A percentile compares a stretch with the other conserved stretches of the same genome.
Conservation (phyloP, 129 eudicot genomes). For the Cynara cardunculus region DNA sequence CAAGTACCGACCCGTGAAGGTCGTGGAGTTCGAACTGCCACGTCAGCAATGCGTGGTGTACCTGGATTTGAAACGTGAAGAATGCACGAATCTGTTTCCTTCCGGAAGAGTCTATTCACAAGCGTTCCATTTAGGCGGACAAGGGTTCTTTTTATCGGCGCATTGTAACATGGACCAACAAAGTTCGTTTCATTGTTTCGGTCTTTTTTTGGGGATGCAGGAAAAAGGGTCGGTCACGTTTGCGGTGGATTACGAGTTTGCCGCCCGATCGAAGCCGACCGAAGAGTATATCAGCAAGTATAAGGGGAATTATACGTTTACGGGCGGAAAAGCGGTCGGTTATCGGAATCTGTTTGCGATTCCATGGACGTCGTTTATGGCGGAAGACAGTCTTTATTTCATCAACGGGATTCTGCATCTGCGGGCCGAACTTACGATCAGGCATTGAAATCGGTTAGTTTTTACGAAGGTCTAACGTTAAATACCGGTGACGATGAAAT, state of each 20-base stretch:
- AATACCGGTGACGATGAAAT: background rate
- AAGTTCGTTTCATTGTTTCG: conserved; percentile 76
- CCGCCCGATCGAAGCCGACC: conserved; percentile 67
- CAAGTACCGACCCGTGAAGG: conserved; percentile 82
- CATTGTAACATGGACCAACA: conserved; percentile 86
- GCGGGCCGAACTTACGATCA: conserved; percentile 75
- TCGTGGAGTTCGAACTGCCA: conserved; percentile 73
- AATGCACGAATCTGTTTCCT: conserved; percentile 59
- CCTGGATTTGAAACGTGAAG: conserved; percentile 66
- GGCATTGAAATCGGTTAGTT: conserved; percentile 30
- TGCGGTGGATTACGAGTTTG: conserved; percentile 81
- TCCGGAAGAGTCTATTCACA: conserved; percentile 78
- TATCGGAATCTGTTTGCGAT: conserved; percentile 67
- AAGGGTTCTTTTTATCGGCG: conserved; percentile 76
- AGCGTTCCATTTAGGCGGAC: conserved; percentile 79
- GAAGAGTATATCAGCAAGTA: conserved; percentile 74
- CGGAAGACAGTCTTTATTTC: conserved; percentile 64
- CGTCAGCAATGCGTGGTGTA: conserved; percentile 81
- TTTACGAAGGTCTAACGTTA: background rate
- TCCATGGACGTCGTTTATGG: conserved; percentile 74
- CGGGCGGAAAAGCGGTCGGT: conserved; percentile 86
- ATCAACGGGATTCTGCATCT: conserved; percentile 69
- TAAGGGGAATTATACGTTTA: conserved; percentile 74
- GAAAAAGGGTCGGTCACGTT: conserved; percentile 71
- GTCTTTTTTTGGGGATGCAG: conserved; percentile 77